phyloP scores from a whole-genome alignment of 75 land plant species.

The Picea glauca region DNA sequence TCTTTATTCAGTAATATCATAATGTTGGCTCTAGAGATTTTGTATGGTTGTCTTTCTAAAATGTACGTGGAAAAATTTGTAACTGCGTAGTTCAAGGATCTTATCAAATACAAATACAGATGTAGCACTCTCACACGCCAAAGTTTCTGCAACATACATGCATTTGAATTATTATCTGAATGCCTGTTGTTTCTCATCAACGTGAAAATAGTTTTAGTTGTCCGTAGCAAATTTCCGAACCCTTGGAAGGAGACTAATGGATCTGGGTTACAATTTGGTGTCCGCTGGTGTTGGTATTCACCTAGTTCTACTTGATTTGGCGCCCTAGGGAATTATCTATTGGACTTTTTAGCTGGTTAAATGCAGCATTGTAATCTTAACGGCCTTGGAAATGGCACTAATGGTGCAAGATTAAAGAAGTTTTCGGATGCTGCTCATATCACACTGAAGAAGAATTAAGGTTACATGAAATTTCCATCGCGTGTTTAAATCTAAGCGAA shows the following conservation, averaged over 20 bases:
- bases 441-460: constrained; percentile 92
- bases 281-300: constrained; percentile 96
- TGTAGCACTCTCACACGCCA: constrained; percentile 1
- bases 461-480: constrained; percentile 10
- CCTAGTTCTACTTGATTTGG: constrained; percentile 80
- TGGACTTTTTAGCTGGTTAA: neutral
- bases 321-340: constrained; percentile 57
- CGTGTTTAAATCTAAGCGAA: neutral
- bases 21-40: neutral
- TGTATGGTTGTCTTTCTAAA: neutral
- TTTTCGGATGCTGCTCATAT: constrained; percentile 81
- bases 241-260: constrained; percentile 41
- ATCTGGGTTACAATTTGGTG: constrained; percentile 37
- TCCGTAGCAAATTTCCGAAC: constrained; percentile 77
- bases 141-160: neutral
- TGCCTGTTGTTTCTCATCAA: neutral
- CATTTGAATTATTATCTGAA: neutral
- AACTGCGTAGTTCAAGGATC: constrained; percentile 55
- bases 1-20: neutral
- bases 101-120: constrained; percentile 75
- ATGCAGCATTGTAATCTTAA: neutral
- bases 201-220: constrained; percentile 18
- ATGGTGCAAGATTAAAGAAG: constrained; percentile 92
- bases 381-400: constrained; percentile 48
- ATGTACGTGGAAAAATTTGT: neutral